Evolutionary conservation across 805 yeast species (phyloP), one percentile per base, ranked within the genome.

Genomic region (Candida endomychidarum): DNA sequence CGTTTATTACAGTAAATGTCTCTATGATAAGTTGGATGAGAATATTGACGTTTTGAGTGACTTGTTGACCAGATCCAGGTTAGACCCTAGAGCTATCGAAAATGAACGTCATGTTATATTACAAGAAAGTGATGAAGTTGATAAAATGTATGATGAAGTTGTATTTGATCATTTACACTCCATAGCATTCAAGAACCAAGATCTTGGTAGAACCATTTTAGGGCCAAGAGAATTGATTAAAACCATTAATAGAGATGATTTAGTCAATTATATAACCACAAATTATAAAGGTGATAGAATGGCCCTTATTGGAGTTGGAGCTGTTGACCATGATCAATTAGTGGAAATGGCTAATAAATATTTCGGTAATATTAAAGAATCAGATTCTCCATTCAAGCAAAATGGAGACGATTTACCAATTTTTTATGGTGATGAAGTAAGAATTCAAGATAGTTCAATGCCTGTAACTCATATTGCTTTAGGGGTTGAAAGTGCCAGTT

Each of bases 231-330:
- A 86, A 48, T 83, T 89, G 62, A 93, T 93, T 56, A 78, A 78
- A 58, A 78, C 89, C 25, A 87, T 93, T 49, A 73, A 83, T 48
- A 76, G 87, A 56, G 67, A 71, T 5, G 96, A 93, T 60, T 72
- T 93, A 57, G 80, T 77, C 41, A 74, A 78, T 50, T 93, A 90
- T 64, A 93, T 93, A 55, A 67, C 74, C 23, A 80, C 83, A 29
- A 93, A 93, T 70, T 93, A 93, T 67, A 86, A 85, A 56, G 96
- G 97, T 29, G 97, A 93, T 65, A 75, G 98, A 56, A 93, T 93
- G 98, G 98, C 93, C 1, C 72, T 93, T n/a, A 96, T 90, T 28
- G 98, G 96, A 29, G 89, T 95, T 1, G 99, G 99, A 16, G 83
- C 90, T 32, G 95, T 93, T 17, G 79, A 87, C 53, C 99, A 93